Base-by-base conservation (phyloP, 176 grass and related monocot species). In the Olyra latifolia region DNA sequence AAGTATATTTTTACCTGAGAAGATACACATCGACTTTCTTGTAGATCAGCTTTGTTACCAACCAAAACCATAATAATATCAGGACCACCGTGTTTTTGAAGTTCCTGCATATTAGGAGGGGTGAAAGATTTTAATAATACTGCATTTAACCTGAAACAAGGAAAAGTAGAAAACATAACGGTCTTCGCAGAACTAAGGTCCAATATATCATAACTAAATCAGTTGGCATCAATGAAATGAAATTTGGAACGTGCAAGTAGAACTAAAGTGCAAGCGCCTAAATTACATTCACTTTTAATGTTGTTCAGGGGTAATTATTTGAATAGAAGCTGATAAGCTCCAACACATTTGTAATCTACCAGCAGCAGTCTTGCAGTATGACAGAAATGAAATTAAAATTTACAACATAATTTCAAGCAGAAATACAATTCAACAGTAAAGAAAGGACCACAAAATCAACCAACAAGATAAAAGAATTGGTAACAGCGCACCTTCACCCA, bases 21-120 rank as follows among this genome's bases (percentile, higher is more conserved):
- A 72, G 81, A 61, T 45, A 95, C 92, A 78, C 78, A 87, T 64
- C 96, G 75, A 88, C 59, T 93, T 86, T 93, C 92, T 84, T 99
- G 83, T 56, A 99, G 83, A 74, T 95, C 96, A 35, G 90, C 92
- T 78, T 95, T 99, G 62, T 99, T 99, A 79, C 96, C 96, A 82
- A 99, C 92, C 88, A 99, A 86, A 62, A 93, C 88, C 96, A 99
- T 88, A 62, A 95, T 60, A 78, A 95, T 99, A 80, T 86, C 96
- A 86, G 92, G 90, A 82, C n/a, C 93, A 42, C 90, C 92, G 52
- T 99, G 96, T 85, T 99, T 99, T 85, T 99, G 92, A 86, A 99
- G 86, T 88, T 99, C 96, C 96, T 91, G 86, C n/a, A 72, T 10
- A 14, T 46, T 68, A 63, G 4, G 42, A 53, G 71, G 41, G 10